Conservation (phyloP, 345 rosid species). For the Citrus medica region DNA sequence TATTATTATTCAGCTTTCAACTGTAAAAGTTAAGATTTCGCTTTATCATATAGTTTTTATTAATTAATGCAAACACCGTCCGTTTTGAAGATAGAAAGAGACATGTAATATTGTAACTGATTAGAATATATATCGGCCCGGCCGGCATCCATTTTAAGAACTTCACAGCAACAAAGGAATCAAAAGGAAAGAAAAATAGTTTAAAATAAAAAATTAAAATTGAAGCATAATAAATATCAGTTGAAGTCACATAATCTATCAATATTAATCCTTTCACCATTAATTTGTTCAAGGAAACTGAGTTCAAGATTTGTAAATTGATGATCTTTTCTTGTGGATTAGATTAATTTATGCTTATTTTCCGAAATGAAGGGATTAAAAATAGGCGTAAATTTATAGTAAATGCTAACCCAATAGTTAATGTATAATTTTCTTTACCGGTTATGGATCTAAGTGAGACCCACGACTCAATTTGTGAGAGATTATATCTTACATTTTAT, state of each 20-base stretch:
- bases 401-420: not conserved
- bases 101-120: not conserved
- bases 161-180: not conserved
- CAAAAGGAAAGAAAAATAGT: not conserved
- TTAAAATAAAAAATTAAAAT: not conserved
- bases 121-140: not conserved
- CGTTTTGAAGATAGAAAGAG: not conserved
- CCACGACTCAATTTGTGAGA: rapidly evolving
- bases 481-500: rapidly evolving
- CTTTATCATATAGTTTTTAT: not conserved
- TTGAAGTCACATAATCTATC: not conserved
- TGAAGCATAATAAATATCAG: not conserved
- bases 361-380: not conserved
- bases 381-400: no score
- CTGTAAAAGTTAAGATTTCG: not conserved
- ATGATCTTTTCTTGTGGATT: not conserved
- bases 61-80: not conserved
- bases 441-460: no score
- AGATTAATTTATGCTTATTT: no score
- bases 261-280: not conserved
- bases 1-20: not conserved
- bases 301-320: not conserved
- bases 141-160: not conserved
- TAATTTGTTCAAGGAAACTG: not conserved
- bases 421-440: rapidly evolving